These are phyloP conservation scores for Neonectria magnoliae DNA, from an alignment of 2,329 filamentous ascomycete species.

Conservation along the genomic window DNA sequence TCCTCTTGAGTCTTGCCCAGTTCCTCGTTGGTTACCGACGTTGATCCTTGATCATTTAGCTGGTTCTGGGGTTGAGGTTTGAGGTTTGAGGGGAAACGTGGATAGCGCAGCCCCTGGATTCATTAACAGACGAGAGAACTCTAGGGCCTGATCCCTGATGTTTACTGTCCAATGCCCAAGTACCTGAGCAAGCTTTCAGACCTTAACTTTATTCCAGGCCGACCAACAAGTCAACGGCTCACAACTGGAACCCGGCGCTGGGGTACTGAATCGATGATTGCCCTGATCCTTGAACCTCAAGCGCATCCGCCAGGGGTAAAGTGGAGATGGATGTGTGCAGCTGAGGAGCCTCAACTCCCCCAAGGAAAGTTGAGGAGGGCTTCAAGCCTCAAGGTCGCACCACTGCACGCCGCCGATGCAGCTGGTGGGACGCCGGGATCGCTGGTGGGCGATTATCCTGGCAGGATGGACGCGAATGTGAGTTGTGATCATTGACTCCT, in stretches of 20 bases:
- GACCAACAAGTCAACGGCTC: not conserved
- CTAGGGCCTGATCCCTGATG: conserved; percentile 30
- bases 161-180: not conserved
- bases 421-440: conserved; percentile 4
- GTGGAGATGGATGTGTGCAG: not conserved
- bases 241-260: not conserved
- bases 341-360: not conserved
- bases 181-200: not conserved
- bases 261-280: conserved; percentile 2
- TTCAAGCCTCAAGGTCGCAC: conserved; percentile 25
- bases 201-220: not conserved
- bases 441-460: conserved; percentile 14
- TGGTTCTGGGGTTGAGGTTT: conserved; percentile 3
- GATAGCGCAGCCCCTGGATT: conserved; percentile 18
- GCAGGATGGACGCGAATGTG: not conserved
- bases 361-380: not conserved
- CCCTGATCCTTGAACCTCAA: not conserved
- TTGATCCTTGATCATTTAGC: not conserved
- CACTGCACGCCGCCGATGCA: conserved; percentile 28
- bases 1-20: not conserved
- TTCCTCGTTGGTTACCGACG: not conserved
- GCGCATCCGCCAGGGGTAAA: not conserved
- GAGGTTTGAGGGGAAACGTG: conserved; percentile 16
- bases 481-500: not conserved
- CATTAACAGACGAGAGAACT: conserved; percentile 20